A percentile compares a stretch with the other conserved stretches of the same genome.
These are phyloP conservation scores for Botryotinia convoluta DNA, from an alignment of 2,329 filamentous ascomycete species.

Conservation along the genomic window DNA sequence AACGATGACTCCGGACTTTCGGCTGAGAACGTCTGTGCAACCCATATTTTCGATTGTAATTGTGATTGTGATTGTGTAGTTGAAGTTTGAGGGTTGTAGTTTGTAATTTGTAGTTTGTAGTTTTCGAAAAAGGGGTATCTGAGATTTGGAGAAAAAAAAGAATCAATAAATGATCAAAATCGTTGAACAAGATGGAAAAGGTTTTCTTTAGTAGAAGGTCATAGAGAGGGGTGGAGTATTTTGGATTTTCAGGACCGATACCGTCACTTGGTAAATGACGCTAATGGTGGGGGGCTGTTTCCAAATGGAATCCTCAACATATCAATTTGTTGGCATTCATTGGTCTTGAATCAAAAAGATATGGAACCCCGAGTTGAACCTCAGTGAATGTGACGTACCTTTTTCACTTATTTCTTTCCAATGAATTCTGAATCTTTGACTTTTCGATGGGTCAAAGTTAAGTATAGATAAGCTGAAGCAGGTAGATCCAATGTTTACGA, in stretches of 20 bases:
- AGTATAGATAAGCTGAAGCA: neutral
- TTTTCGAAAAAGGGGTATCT: slow-evolving; percentile 11
- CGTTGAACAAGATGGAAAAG: slow-evolving; percentile 10
- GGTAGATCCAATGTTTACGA: neutral
- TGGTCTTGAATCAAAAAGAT: slow-evolving; percentile 4
- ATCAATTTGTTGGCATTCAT: slow-evolving; percentile 13
- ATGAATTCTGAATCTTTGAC: neutral
- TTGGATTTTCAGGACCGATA: slow-evolving; percentile 27
- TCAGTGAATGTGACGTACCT: slow-evolving; percentile 11
- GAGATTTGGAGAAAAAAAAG: neutral
- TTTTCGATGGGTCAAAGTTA: neutral
- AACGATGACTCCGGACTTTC: slow-evolving; percentile 65
- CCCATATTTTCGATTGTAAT: slow-evolving; percentile 41
- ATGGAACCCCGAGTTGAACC: slow-evolving; percentile 4
- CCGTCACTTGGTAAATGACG: slow-evolving; percentile 21
- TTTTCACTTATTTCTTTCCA: neutral
- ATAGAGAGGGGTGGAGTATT: slow-evolving; percentile 17
- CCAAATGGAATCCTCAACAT: slow-evolving; percentile 15
- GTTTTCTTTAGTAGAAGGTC: slow-evolving; percentile 18
- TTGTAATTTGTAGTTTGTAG: slow-evolving; percentile 19
- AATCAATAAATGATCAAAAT: slow-evolving; percentile 22
- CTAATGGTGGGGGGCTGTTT: slow-evolving; percentile 28
- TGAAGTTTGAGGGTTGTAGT: slow-evolving; percentile 20
- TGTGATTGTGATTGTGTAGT: slow-evolving; percentile 19
- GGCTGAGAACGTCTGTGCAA: slow-evolving; percentile 53